These are phyloP conservation scores for Neofusicoccum umdonicola DNA, from an alignment of 2,329 filamentous ascomycete species.

Conservation along the genomic window DNA sequence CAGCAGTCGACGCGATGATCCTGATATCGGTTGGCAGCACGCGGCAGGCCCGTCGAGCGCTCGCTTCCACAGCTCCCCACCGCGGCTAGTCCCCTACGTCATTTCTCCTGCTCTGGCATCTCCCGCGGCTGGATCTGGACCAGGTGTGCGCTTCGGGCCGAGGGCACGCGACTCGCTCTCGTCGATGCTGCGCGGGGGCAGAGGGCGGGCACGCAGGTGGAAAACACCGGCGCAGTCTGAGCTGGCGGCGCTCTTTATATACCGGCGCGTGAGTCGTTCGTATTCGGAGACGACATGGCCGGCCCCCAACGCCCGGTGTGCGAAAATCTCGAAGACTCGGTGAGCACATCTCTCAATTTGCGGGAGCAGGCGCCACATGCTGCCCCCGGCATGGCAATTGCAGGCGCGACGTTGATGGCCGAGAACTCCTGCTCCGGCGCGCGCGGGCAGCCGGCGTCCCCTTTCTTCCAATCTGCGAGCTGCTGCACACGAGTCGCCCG, in stretches of 20 bases:
- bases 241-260: not conserved
- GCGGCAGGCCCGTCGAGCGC: not conserved
- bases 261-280: not conserved
- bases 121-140: not conserved
- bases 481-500: constrained; percentile 5
- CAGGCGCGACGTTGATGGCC: not conserved
- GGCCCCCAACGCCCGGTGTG: not conserved
- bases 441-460: constrained; percentile 4
- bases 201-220: not conserved
- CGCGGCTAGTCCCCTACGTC: not conserved
- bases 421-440: not conserved
- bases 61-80: not conserved
- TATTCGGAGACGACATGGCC: constrained; percentile 7
- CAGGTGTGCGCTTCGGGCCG: not conserved
- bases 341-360: constrained; percentile 2
- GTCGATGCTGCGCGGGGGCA: not conserved
- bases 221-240: not conserved
- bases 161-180: not conserved
- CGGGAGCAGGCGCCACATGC: constrained; percentile 8
- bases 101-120: not conserved
- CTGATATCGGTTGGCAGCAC: constrained; percentile 1
- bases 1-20: not conserved
- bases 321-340: constrained; percentile 1
- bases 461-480: constrained; percentile 7
- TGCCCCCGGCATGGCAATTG: not conserved